Base-by-base conservation (phyloP, 2,329 filamentous ascomycete species). In the Exutisphaerella laricina region DNA sequence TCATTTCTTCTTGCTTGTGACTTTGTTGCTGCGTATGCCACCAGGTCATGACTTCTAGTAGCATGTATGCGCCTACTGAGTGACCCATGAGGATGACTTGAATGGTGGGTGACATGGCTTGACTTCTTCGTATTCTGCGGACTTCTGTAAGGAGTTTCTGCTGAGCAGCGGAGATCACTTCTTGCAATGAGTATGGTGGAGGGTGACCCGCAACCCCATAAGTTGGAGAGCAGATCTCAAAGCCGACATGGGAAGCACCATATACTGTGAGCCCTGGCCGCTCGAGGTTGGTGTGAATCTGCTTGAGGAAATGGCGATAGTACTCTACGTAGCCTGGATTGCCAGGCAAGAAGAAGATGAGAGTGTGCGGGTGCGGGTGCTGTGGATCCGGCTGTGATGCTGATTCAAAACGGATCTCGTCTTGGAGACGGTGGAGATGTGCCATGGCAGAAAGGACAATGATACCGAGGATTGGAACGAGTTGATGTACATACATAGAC, bases 291-390 rank as follows among this genome's bases (percentile, higher is more conserved):
- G 34, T 29, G 16, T 78, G 70, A 2, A 88, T 66, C 10, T 72
- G 68, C 0, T 68, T 68, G 8, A 88, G 70, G 62, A 88, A 90
- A 26, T 76, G 71, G 44, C 66, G 68, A 64, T 90, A 90, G 71
- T 85, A 90, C 43, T 74, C 77, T 38, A 88, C 75, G 13, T 88
- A 70, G 4, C 85, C 85, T 4, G 85, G 85, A 52, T 90, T 90
- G 14, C 85, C 85, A 20, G 82, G 78, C 29, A 90, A 72, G 63
- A 86, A 83, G 67, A 80, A 88, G 53, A 89, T 67, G 37, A 88
- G 74, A 21, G 33, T 35, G 17, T 35, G 33, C 14, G 9, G 21
- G 17, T 35, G 33, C 14, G 9, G 21, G 4, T 3, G n/a, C 10
- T 9, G 9, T 21, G 9, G 9, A 4, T 12, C 13, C 12, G 5